Evolutionary conservation across 441 rosid species (phyloP).

Genomic region (Caryocar brasiliense): DNA sequence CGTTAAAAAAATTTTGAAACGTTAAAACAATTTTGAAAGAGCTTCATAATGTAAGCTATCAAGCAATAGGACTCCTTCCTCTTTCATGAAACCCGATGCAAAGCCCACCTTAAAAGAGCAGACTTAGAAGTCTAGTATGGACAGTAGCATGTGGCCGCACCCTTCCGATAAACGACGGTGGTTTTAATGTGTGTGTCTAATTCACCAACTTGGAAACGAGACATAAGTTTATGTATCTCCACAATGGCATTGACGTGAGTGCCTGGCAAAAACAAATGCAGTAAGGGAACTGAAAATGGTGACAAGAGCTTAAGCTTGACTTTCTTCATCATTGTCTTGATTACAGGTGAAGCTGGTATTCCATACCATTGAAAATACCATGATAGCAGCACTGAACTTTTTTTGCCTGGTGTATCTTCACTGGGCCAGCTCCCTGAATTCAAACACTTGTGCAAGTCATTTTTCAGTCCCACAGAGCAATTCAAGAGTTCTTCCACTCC

Average conservation of each 20-base stretch:
- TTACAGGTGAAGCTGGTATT: constrained; percentile 50
- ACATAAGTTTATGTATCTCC: constrained; percentile 42
- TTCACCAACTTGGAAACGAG: constrained; percentile 14
- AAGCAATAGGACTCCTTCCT: too few species aligned
- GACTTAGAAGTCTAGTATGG: too few species aligned
- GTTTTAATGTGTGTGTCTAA: too few species aligned
- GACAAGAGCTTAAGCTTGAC: constrained; percentile 35
- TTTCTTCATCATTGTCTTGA: constrained; percentile 38
- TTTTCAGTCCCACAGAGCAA: constrained; percentile 28
- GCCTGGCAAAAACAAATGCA: constrained; percentile 57
- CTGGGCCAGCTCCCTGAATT: constrained; percentile 52
- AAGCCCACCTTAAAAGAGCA: too few species aligned
- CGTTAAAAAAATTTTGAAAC: too few species aligned
- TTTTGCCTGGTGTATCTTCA: constrained; percentile 22
- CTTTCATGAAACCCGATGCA: too few species aligned
- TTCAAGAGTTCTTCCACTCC: constrained; percentile 60
- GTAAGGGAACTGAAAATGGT: constrained; percentile 41
- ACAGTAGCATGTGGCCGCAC: too few species aligned
- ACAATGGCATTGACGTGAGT: constrained; percentile 43
- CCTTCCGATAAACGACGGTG: too few species aligned
- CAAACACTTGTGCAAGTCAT: constrained; percentile 30
- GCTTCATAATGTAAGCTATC: too few species aligned
- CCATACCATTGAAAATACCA: constrained; percentile 86
- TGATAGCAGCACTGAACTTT: constrained; percentile 41
- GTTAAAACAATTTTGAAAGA: too few species aligned